Conservation (phyloP, 345 rosid genomes). For the Eucalyptus curtisii region DNA sequence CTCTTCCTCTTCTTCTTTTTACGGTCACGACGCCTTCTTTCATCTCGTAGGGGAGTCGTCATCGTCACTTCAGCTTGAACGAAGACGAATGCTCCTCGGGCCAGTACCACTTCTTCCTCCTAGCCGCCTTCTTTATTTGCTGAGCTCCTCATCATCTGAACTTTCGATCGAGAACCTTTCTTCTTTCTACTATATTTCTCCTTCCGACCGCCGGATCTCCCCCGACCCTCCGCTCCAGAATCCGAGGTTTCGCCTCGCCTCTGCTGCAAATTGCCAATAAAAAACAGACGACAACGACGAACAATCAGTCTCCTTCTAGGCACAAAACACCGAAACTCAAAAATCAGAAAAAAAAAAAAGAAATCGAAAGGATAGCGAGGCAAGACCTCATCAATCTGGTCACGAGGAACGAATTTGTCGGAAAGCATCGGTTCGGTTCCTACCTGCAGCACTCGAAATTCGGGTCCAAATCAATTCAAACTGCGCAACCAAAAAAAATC, state of each 20-base stretch:
- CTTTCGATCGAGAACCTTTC: conserved; percentile 8
- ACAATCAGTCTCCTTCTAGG: not conserved
- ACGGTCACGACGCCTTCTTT: not conserved
- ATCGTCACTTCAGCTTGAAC: conserved; percentile 2
- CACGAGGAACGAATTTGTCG: conserved; percentile 71
- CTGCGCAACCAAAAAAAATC: not conserved
- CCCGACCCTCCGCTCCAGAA: not conserved
- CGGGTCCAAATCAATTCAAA: not conserved
- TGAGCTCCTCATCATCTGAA: conserved; percentile 36
- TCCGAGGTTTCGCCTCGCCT: conserved; percentile 14
- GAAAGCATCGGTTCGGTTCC: conserved; percentile 32
- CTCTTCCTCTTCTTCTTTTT: conserved; percentile 5
- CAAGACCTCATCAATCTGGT: conserved; percentile 27
- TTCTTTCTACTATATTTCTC: conserved; percentile 23
- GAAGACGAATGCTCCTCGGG: conserved; percentile 30
- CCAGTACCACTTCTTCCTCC: conserved; percentile 59
- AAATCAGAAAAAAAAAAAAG: not conserved
- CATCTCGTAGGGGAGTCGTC: not conserved
- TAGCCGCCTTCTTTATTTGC: conserved; percentile 26
- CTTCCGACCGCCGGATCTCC: conserved; percentile 8
- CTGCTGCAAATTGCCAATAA: conserved; percentile 6
- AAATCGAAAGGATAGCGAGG: not conserved
- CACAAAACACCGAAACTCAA: not conserved
- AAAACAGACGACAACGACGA: not conserved
- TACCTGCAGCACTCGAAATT: not conserved